phyloP scores from a whole-genome alignment of 768 basidiomycete species.

The Austroboletus eburneus region DNA sequence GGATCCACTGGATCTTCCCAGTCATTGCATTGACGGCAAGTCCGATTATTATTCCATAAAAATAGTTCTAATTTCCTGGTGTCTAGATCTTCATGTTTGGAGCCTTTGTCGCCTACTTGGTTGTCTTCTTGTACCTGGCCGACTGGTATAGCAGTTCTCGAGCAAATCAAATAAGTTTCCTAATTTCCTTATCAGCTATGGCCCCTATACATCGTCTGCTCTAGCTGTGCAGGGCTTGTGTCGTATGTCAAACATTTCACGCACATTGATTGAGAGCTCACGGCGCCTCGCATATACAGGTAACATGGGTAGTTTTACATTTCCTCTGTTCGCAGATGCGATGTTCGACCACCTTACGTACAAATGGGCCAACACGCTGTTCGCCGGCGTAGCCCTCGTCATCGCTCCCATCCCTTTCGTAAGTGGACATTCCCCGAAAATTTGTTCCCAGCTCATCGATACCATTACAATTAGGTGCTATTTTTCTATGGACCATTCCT shows the following conservation, averaged over 20 bases:
- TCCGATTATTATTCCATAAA: background rate
- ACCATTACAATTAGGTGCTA: slow-evolving; percentile 15
- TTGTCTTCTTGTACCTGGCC: slow-evolving; percentile 55
- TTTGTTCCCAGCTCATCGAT: background rate
- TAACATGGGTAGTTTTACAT: slow-evolving; percentile 46
- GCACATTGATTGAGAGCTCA: background rate
- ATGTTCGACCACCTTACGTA: slow-evolving; percentile 56
- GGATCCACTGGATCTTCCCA: slow-evolving; percentile 55
- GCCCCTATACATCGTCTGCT: slow-evolving; percentile 60
- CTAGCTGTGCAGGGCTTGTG: slow-evolving; percentile 61
- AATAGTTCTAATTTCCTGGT: background rate
- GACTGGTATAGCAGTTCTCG: slow-evolving; percentile 51
- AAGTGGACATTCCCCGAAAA: slow-evolving; percentile 9
- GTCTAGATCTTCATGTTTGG: slow-evolving; percentile 46
- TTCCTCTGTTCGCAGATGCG: slow-evolving; percentile 57
- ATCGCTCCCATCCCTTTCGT: slow-evolving; percentile 59
- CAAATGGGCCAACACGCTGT: slow-evolving; percentile 55
- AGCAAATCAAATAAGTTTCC: background rate
- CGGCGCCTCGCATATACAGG: slow-evolving; percentile 27
- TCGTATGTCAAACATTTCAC: slow-evolving; percentile 33
- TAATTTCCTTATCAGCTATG: slow-evolving; percentile 35
- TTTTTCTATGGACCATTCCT: slow-evolving; percentile 30
- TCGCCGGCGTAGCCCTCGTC: slow-evolving; percentile 46
- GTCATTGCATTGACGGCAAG: slow-evolving; percentile 15
- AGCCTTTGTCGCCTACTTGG: slow-evolving; percentile 49